Evolutionary conservation across 78 protist species (phyloP).

Genomic region (Dictyostelium citrinum): DNA sequence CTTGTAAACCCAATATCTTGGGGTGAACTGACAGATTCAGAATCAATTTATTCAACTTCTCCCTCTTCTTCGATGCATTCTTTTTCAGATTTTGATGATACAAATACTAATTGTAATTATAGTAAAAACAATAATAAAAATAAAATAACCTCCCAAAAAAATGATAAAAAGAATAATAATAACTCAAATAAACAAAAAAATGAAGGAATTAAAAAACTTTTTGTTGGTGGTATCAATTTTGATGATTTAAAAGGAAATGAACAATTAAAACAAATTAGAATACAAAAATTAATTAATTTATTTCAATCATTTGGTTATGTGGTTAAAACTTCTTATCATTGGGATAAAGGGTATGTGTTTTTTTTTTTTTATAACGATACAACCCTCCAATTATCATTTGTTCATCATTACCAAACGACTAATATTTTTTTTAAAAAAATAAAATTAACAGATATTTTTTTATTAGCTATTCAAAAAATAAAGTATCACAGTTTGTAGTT

Average conservation of each 20-base stretch:
- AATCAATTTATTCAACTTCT: conserved; percentile 4
- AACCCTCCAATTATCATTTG: too few species aligned
- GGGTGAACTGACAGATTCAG: conserved; percentile 40
- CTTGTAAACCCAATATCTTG: background rate
- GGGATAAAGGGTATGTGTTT: conserved; percentile 42
- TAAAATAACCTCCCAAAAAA: background rate
- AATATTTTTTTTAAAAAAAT: background rate
- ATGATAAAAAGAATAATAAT: background rate
- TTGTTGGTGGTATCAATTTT: conserved; percentile 60
- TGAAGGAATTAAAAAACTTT: background rate
- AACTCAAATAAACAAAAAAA: background rate
- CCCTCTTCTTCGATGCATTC: conserved; percentile 9
- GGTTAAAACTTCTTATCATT: background rate
- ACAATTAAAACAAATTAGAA: conserved; percentile 5
- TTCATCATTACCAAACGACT: too few species aligned
- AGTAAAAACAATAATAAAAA: background rate
- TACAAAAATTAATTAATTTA: background rate
- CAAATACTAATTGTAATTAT: background rate
- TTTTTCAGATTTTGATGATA: background rate
- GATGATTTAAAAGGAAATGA: conserved; percentile 10
- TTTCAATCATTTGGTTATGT: conserved; percentile 36
- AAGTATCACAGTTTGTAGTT: background rate
- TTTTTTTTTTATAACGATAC: too few species aligned
- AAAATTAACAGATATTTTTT: background rate
- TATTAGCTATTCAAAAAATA: background rate